These are phyloP conservation scores for Aspergillus neoniger DNA, from an alignment of 2,329 filamentous ascomycete genomes.

Conservation along the genomic window DNA sequence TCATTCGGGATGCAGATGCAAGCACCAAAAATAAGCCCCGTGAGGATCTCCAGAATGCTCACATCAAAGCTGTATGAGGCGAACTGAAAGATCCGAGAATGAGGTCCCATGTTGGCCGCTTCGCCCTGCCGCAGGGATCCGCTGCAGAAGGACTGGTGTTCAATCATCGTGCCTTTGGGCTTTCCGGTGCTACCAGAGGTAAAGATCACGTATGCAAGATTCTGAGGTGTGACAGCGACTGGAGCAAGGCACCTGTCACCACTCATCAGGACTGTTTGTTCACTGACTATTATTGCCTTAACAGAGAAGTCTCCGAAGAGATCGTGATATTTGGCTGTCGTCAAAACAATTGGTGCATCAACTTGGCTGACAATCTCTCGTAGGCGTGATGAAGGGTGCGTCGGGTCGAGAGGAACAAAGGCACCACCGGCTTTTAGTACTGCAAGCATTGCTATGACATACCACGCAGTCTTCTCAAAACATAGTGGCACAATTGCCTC, in stretches of 20 bases:
- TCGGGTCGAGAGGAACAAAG: constrained; percentile 28
- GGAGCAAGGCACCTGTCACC: neutral
- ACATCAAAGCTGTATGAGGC: constrained; percentile 20
- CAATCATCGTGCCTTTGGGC: constrained; percentile 23
- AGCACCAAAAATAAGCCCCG: constrained; percentile 13
- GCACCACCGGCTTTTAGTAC: constrained; percentile 29
- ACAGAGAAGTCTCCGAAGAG: constrained; percentile 9
- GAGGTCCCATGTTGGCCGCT: constrained; percentile 4
- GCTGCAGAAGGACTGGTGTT: constrained; percentile 15
- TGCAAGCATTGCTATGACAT: constrained; percentile 25
- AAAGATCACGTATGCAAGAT: constrained; percentile 19
- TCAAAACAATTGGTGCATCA: constrained; percentile 1
- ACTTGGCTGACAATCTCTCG: neutral
- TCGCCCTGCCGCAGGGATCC: neutral
- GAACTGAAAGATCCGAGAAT: constrained; percentile 17
- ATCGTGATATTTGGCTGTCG: neutral
- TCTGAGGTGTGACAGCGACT: neutral
- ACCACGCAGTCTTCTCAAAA: constrained; percentile 31
- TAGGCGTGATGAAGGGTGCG: constrained; percentile 17
- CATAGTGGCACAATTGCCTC: constrained; percentile 27
- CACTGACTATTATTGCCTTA: neutral
- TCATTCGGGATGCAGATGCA: constrained; percentile 22
- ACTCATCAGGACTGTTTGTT: neutral
- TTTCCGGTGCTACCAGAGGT: constrained; percentile 25
- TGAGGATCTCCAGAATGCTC: constrained; percentile 13